Evolutionary conservation across 768 basidiomycete species (phyloP).

Genomic region (Suillus spraguei): DNA sequence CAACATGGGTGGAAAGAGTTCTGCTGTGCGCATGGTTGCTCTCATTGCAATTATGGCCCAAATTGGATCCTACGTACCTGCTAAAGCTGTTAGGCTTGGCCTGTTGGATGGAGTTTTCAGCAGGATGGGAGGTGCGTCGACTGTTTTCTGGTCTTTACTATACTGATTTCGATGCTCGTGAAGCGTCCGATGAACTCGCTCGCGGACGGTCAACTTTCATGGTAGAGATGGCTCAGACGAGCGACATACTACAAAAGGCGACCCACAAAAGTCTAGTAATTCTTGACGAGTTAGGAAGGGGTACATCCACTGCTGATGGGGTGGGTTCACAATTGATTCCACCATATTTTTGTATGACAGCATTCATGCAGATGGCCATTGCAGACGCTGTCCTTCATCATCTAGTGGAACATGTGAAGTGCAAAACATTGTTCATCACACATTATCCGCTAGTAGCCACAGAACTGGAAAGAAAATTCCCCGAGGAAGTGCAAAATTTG

Average conservation of each 20-base stretch:
- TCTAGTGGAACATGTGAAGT: constrained; percentile 56
- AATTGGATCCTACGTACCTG: constrained; percentile 93
- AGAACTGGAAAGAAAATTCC: constrained; percentile 61
- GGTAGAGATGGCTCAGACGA: constrained; percentile 96
- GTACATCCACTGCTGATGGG: constrained; percentile 93
- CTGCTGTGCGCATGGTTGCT: constrained; percentile 77
- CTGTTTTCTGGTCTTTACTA: constrained; percentile 5
- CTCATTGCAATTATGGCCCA: constrained; percentile 79
- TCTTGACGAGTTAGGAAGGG: constrained; percentile 87
- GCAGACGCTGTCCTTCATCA: constrained; percentile 81
- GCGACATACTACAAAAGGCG: constrained; percentile 80
- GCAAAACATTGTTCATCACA: constrained; percentile 90
- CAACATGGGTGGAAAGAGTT: constrained; percentile 90
- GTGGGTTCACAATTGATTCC: constrained; percentile 33
- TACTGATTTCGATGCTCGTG: constrained; percentile 8
- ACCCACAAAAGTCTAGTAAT: constrained; percentile 82
- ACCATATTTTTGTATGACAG: constrained; percentile 13
- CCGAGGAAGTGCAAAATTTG: constrained; percentile 66
- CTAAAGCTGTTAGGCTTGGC: constrained; percentile 69
- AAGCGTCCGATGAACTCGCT: constrained; percentile 86
- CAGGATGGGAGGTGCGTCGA: constrained; percentile 78
- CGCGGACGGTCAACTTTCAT: constrained; percentile 93
- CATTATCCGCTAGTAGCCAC: constrained; percentile 89
- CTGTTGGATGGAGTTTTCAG: constrained; percentile 85
- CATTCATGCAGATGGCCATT: constrained; percentile 70